A percentile compares a stretch with the other conserved stretches of the same genome.
Evolutionary conservation across 75 land plant genomes (phyloP).

Genomic region (Larix kaempferi): DNA sequence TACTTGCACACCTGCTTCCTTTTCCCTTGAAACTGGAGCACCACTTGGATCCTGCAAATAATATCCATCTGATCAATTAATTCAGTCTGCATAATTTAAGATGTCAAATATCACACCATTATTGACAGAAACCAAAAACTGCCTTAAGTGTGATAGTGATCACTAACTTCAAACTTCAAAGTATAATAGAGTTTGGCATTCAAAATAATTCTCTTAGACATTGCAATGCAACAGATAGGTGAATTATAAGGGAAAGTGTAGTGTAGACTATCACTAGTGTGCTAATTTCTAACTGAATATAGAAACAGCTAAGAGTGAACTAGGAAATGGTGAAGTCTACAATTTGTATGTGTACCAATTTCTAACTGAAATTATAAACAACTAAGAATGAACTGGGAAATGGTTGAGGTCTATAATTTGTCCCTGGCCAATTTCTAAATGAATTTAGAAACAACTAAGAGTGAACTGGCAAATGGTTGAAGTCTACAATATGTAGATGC

Average conservation of each 20-base stretch:
- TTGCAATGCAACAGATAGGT: background rate
- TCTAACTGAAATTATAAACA: background rate
- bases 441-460: background rate
- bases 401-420: background rate
- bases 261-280: background rate
- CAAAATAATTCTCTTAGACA: background rate
- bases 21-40: slow-evolving; percentile 58
- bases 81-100: background rate
- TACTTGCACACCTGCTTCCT: slow-evolving; percentile 42
- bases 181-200: background rate
- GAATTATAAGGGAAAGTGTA: background rate
- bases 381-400: background rate
- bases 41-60: slow-evolving; percentile 66
- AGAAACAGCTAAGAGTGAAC: background rate
- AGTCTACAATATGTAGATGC: background rate
- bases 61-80: background rate
- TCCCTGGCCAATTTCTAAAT: background rate
- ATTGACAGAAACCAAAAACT: background rate
- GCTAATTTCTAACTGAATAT: background rate
- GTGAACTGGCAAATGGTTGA: background rate
- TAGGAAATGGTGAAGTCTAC: background rate
- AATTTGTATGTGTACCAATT: background rate
- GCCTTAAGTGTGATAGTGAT: background rate
- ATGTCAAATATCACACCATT: background rate
- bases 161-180: background rate